Evolutionary conservation across 805 yeast species (phyloP).

Genomic region (Wickerhamiella musiphila): DNA sequence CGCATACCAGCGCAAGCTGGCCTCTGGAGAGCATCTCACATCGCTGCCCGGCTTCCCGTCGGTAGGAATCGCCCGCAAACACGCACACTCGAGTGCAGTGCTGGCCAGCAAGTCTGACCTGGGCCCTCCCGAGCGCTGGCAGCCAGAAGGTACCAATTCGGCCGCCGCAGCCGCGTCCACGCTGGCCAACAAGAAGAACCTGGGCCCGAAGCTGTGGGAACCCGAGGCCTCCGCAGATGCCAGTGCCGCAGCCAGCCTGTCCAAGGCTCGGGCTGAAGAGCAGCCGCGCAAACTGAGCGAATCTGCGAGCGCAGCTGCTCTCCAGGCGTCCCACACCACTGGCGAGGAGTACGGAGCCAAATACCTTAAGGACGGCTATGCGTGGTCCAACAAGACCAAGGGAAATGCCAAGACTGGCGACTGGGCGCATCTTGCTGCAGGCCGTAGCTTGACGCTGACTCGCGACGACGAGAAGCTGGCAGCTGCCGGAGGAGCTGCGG

Average conservation of each 20-base stretch:
- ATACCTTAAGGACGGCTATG: constrained; percentile 22
- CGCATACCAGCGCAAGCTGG: constrained; percentile 20
- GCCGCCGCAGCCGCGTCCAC: constrained; percentile 23
- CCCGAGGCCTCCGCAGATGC: constrained; percentile 32
- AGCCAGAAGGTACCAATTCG: constrained; percentile 15
- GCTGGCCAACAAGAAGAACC: constrained; percentile 18
- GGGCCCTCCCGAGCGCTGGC: constrained; percentile 22
- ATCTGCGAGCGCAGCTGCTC: constrained; percentile 20
- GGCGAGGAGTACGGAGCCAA: constrained; percentile 21
- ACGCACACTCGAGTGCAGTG: constrained; percentile 20
- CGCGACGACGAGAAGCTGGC: constrained; percentile 8
- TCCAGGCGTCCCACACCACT: constrained; percentile 16
- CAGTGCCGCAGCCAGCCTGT: constrained; percentile 37
- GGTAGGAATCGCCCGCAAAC: constrained; percentile 20
- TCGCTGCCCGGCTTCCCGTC: constrained; percentile 22
- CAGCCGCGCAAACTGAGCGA: constrained; percentile 17
- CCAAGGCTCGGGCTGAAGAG: constrained; percentile 16
- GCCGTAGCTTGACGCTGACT: constrained; percentile 2
- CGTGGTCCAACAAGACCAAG: constrained; percentile 14
- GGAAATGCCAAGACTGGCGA: constrained; percentile 2
- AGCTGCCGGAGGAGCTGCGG: constrained; percentile 5
- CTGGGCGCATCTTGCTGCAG: constrained; percentile 11
- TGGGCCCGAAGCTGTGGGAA: constrained; percentile 21
- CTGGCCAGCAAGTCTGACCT: constrained; percentile 20
- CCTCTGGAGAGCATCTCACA: constrained; percentile 20